Conservation (phyloP, 2,329 filamentous ascomycete genomes). For the Colletotrichum cordylinicola region DNA sequence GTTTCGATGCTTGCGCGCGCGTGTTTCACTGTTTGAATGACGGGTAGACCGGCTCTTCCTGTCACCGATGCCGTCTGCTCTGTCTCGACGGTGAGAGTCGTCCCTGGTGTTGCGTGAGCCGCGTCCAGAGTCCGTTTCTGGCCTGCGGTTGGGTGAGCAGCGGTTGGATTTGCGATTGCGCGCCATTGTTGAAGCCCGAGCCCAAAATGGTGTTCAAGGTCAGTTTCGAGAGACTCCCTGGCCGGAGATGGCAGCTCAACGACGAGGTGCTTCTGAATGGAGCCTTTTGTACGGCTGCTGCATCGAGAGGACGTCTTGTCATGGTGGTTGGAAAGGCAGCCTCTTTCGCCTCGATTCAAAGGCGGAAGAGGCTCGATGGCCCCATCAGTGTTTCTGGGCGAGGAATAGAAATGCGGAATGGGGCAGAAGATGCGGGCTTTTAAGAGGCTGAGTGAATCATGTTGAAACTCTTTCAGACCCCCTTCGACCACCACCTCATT, state of each 20-base stretch:
- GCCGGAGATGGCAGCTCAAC: background rate
- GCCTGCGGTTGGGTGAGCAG: background rate
- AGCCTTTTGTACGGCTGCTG: background rate
- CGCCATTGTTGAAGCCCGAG: background rate
- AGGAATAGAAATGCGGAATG: background rate
- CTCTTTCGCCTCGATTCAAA: background rate
- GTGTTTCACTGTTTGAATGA: background rate
- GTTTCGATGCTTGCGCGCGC: background rate
- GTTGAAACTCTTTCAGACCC: background rate
- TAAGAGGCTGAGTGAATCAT: background rate
- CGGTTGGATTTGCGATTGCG: background rate
- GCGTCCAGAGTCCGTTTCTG: background rate
- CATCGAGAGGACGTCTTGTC: background rate
- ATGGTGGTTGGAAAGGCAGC: background rate
- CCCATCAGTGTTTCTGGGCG: background rate
- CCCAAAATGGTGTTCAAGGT: background rate
- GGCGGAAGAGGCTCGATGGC: background rate
- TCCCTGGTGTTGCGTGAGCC: background rate
- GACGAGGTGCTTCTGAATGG: background rate
- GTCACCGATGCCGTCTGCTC: background rate
- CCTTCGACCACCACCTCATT: background rate
- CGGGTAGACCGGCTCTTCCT: background rate
- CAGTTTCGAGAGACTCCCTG: background rate
- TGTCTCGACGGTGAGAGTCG: background rate
- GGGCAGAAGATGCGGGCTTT: background rate